Evolutionary conservation across 176 grass and related monocot species (phyloP).

Genomic region (Thalia dealbata): DNA sequence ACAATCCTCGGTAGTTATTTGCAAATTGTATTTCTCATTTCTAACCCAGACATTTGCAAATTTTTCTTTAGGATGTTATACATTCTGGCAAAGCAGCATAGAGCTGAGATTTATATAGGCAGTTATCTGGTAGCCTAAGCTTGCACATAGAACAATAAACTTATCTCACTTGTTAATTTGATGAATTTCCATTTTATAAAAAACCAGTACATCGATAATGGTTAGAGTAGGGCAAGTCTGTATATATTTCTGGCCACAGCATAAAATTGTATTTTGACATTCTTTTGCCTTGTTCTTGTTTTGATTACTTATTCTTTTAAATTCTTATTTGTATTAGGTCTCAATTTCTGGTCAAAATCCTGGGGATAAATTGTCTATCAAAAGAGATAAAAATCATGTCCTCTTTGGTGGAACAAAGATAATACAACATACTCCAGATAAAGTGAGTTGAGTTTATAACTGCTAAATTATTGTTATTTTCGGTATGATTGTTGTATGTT

Average conservation of each 20-base stretch:
- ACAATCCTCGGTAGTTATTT: neutral
- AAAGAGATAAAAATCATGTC: slow-evolving; percentile 94
- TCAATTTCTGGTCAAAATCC: slow-evolving; percentile 48
- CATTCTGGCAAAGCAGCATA: neutral
- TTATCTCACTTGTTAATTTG: neutral
- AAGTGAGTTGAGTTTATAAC: slow-evolving; percentile 30
- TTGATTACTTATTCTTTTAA: neutral
- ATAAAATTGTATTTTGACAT: neutral
- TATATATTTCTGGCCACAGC: neutral
- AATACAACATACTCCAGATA: slow-evolving; percentile 94
- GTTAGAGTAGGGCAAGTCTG: no score
- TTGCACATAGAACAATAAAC: neutral
- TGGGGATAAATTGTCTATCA: slow-evolving; percentile 87
- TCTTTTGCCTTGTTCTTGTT: neutral
- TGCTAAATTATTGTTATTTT: slow-evolving; percentile 6
- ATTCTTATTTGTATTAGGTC: slow-evolving; percentile 44
- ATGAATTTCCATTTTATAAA: neutral
- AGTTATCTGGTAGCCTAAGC: neutral
- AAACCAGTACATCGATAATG: neutral
- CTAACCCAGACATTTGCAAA: neutral
- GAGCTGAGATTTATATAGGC: neutral
- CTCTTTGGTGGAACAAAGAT: slow-evolving; percentile 99
- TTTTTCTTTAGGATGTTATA: neutral
- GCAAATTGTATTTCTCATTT: neutral
- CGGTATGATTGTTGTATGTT: slow-evolving; percentile 9